Conservation (phyloP, 140 eudicot species). For the Bidens hawaiensis region DNA sequence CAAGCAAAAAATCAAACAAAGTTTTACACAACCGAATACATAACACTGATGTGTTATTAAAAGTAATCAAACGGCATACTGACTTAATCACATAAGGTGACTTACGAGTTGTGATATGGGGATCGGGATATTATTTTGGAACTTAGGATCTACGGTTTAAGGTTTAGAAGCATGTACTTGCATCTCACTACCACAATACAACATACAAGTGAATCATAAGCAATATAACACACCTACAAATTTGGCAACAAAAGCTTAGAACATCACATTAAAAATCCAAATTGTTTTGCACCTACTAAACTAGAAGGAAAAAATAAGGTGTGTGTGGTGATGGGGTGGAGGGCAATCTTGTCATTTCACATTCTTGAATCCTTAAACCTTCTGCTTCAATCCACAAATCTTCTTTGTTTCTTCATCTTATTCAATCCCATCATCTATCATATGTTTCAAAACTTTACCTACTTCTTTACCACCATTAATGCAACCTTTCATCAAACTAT, state of each 20-base stretch:
- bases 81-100: no score
- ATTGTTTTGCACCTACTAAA: background rate
- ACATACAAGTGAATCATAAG: no score
- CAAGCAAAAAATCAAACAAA: no score
- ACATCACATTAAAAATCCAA: background rate
- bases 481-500: constrained; percentile 40
- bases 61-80: no score
- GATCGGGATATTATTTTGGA: no score
- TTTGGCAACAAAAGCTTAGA: background rate
- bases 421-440: constrained; percentile 51
- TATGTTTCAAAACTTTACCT: constrained; percentile 29
- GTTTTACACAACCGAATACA: no score
- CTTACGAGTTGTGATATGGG: no score
- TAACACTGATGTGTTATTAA: no score
- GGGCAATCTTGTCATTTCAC: constrained; percentile 7
- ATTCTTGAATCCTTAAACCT: constrained; percentile 11
- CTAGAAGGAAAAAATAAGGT: no score
- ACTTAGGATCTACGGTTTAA: no score
- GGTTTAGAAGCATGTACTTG: background rate
- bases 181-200: background rate
- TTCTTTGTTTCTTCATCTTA: constrained; percentile 49
- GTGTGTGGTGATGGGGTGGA: background rate
- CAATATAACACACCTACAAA: background rate
- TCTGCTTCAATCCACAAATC: constrained; percentile 34
- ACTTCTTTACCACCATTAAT: constrained; percentile 46